Conservation (phyloP, 2,329 filamentous ascomycete genomes). For the Diaporthe vaccinii region DNA sequence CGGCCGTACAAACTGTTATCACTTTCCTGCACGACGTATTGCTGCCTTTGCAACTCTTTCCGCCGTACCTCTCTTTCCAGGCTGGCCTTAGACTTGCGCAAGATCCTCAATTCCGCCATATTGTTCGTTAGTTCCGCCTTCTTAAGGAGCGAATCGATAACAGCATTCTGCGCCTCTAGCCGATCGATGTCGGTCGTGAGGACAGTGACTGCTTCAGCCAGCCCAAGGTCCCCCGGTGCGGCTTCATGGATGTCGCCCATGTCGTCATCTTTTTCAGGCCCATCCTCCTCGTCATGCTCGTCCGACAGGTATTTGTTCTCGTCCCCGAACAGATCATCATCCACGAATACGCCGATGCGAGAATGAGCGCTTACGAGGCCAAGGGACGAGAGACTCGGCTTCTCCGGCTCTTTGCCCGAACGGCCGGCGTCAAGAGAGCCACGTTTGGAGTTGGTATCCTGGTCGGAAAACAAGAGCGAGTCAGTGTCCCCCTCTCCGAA, state of each 20-base stretch:
- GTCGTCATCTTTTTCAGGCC: slow-evolving; percentile 67
- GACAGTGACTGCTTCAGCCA: slow-evolving; percentile 91
- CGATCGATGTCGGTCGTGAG: slow-evolving; percentile 94
- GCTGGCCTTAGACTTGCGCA: slow-evolving; percentile 94
- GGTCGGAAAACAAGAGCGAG: slow-evolving; percentile 64
- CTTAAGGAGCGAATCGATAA: slow-evolving; percentile 89
- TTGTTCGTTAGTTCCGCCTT: slow-evolving; percentile 99
- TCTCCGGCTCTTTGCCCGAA: slow-evolving; percentile 66
- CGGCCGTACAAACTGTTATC: slow-evolving; percentile 97
- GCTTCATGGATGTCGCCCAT: slow-evolving; percentile 93
- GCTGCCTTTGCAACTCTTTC: slow-evolving; percentile 95
- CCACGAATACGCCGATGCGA: slow-evolving; percentile 91
- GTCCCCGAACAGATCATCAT: slow-evolving; percentile 93
- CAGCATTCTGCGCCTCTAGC: slow-evolving; percentile 86
- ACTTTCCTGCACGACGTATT: slow-evolving; percentile 97
- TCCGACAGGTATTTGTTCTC: slow-evolving; percentile 89
- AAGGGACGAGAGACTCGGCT: slow-evolving; percentile 90
- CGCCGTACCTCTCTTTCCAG: slow-evolving; percentile 91
- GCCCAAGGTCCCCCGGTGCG: slow-evolving; percentile 90
- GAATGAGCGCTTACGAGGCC: slow-evolving; percentile 90
- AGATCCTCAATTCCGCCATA: slow-evolving; percentile 89
- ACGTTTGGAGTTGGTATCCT: slow-evolving; percentile 72
- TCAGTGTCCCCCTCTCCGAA: slow-evolving; percentile 70
- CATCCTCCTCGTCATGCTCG: slow-evolving; percentile 81
- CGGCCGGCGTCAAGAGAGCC: slow-evolving; percentile 51